Evolutionary conservation across 2,329 filamentous ascomycete species (phyloP).

Genomic region (Fusarium denticulatum): DNA sequence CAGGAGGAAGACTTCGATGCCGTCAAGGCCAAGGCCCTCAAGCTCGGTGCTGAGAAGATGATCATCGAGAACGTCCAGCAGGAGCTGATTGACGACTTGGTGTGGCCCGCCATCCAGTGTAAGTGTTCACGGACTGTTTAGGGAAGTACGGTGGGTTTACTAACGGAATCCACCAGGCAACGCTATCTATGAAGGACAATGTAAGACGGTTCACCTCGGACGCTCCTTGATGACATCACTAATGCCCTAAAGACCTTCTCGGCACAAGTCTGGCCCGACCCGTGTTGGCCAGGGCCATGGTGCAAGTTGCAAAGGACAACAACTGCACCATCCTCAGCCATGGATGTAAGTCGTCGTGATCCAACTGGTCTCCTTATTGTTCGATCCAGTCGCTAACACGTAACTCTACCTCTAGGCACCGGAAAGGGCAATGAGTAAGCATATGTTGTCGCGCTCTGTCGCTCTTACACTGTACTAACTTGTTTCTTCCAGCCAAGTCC

Average conservation of each 20-base stretch:
- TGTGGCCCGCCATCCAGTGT: slow-evolving; percentile 77
- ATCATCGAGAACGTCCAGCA: slow-evolving; percentile 69
- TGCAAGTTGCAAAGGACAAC: slow-evolving; percentile 48
- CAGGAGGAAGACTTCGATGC: slow-evolving; percentile 77
- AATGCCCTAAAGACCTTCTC: slow-evolving; percentile 39
- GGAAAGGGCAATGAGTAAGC: slow-evolving; percentile 59
- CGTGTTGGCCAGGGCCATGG: slow-evolving; percentile 67
- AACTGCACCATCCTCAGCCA: slow-evolving; percentile 55
- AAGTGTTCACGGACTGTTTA: background rate
- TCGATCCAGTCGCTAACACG: background rate
- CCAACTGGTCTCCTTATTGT: background rate
- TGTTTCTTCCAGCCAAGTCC: slow-evolving; percentile 42
- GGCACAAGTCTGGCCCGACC: slow-evolving; percentile 71
- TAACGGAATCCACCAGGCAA: slow-evolving; percentile 1
- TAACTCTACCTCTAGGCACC: slow-evolving; percentile 48
- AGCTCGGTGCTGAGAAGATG: slow-evolving; percentile 51
- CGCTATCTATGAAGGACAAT: slow-evolving; percentile 49
- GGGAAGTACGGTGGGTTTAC: background rate
- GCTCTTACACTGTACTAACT: background rate
- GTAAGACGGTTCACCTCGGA: background rate
- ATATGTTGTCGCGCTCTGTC: background rate
- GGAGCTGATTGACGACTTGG: slow-evolving; percentile 80
- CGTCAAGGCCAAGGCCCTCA: slow-evolving; percentile 72
- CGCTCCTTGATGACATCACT: background rate
- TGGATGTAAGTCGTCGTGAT: slow-evolving; percentile 52